Base-by-base conservation (phyloP, 2,329 filamentous ascomycete species). In the Trichoderma guizhouense region DNA sequence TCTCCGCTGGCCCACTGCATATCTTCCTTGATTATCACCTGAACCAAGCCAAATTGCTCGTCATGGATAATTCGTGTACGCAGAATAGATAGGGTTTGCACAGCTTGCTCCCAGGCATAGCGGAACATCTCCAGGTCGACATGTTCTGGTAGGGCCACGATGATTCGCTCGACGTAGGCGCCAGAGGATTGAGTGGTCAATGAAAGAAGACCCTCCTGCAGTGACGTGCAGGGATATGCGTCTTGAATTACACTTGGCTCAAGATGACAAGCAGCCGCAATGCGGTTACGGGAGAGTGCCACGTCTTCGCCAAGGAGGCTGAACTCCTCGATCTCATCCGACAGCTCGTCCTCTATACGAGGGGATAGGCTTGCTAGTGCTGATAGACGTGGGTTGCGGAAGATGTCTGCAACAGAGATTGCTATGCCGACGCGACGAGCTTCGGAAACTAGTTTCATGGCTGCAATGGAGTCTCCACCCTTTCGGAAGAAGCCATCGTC, bases 51-150 rank as follows among this genome's bases (percentile, higher is more conserved):
- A 1, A 77, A 77, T 36, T 36, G 34, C 1, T 79, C 77, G 4
- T 82, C 78, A 30, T 86, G 84, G 0, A 86, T 79, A 61, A 87
- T 84, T 53, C 84, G 80, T 0, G 84, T 84, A 6, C 85, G 80
- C 14, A 86, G 77, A 36, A 86, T 84, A 3, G 72, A 39, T 5
- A 58, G 64, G 5, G 43, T 2, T 1, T 39, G 21, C 9, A 72
- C 53, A 0, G 70, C 39, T 3, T 67, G 18, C 14, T 74, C 65
- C 74, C 72, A 76, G 1, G 75, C 75, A 7, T 21, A 12, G 24
- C 51, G 24, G 21, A 53, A 53, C 14, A 8, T n/a, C 6, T 9
- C 14, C 32, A 60, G 15, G 7, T 1, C n/a, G 5, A 7, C 28
- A 24, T n/a, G 74, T 67, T 3, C 4, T 18, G 69, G 43, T 5